Evolutionary conservation across 23 red algal species (phyloP), one percentile per base, ranked within the genome.

Genomic region (Gracilaria domingensis): DNA sequence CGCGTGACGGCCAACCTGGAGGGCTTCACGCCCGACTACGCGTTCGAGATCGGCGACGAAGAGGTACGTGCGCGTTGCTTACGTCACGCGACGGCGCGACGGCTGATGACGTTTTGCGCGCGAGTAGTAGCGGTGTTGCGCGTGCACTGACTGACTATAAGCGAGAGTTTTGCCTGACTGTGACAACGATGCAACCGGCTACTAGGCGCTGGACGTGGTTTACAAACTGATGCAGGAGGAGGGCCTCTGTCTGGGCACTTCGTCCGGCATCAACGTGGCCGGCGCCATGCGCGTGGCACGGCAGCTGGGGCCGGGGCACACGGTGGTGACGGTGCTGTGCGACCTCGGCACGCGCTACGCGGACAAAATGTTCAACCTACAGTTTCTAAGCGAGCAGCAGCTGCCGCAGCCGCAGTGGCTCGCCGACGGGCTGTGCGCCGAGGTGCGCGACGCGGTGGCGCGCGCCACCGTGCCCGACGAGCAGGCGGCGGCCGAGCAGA

Each of bases 261-360:
- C 95, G 67, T 93, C 88, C 7, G 95, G 95, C 28, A 93, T 93
- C 67, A 96, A 96, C 54, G 76, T 96, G 39, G 95, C 88, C 32
- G 95, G 95, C 28, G 95, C 95, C 40, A 86, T 96, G 47, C 81
- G 88, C 24, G 66, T 96, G n/a, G 95, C 95, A 8, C 34, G 59
- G 18, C 69, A 80, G 33, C 82, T 96, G 2, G 95, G 95, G 2
- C 82, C 88, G 11, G 95, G 95, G 4, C 95, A 93, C 81, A 96
- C 85, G 38, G 35, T 96, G 18, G 95, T 96, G 35, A 96, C 95
- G 5, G 77, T 96, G 18, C 72, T 96, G n/a, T 96, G 95, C 75
- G 95, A 96, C 80, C 18, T 44, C 11, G 95, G 95, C 28, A 88
- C 82, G 12, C 50, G 95, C 0, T 96, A 96, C 75, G 39, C 71